phyloP scores from a whole-genome alignment of 2,329 filamentous ascomycete species.

The Madurella fahalii region DNA sequence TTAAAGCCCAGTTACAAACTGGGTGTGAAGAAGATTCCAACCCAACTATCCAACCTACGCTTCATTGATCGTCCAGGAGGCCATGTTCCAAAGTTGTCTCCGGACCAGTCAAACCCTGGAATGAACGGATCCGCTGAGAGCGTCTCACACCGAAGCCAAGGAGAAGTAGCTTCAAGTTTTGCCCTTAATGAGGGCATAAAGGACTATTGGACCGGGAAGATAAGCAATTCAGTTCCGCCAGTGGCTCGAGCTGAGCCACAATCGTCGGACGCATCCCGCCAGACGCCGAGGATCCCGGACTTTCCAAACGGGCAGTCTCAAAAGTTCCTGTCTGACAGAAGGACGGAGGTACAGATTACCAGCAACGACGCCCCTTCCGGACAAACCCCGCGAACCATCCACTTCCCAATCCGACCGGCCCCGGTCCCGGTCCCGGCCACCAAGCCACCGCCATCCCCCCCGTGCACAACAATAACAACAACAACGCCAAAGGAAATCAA shows the following conservation, averaged over 20 bases:
- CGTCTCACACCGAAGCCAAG: background rate
- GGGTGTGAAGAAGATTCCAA: slow-evolving; percentile 6
- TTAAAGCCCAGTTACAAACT: background rate
- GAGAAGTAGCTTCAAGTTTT: background rate
- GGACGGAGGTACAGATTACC: background rate
- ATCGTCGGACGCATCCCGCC: background rate
- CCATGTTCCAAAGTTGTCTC: background rate
- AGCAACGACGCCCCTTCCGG: background rate
- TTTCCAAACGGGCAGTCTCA: background rate
- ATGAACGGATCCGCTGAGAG: background rate
- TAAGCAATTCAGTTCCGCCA: background rate
- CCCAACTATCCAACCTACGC: slow-evolving; percentile 1
- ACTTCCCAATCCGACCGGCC: background rate
- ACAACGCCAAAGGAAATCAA: slow-evolving; percentile 6
- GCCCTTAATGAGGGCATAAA: background rate
- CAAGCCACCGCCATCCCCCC: background rate
- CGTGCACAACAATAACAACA: too few relatives aligned
- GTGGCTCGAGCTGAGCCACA: background rate
- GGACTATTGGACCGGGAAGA: background rate
- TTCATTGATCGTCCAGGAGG: slow-evolving; percentile 9
- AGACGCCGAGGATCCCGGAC: background rate
- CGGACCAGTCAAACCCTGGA: background rate
- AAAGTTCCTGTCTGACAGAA: background rate
- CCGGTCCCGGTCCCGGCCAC: background rate
- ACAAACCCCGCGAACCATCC: background rate